These are phyloP conservation scores for Trichoderma breve DNA, from an alignment of 2,329 filamentous ascomycete genomes.

Conservation along the genomic window DNA sequence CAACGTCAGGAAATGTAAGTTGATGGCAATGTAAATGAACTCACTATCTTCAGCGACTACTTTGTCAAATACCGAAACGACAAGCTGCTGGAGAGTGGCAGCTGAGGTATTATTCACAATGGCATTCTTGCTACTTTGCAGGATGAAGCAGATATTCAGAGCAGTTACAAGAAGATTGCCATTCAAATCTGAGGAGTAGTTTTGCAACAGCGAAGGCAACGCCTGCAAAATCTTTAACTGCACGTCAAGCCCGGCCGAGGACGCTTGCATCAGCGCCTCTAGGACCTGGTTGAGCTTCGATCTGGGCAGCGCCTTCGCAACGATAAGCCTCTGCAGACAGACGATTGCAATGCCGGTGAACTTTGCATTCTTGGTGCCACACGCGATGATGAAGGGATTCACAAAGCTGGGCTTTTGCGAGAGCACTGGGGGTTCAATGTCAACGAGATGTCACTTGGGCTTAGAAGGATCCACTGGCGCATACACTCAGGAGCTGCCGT, in stretches of 20 bases:
- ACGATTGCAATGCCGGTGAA: constrained; percentile 85
- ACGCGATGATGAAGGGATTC: constrained; percentile 91
- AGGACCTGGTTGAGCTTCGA: constrained; percentile 81
- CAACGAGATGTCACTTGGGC: constrained; percentile 21
- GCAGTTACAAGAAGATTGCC: constrained; percentile 78
- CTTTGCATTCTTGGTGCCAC: constrained; percentile 83
- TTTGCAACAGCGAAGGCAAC: constrained; percentile 82
- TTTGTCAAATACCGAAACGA: constrained; percentile 91
- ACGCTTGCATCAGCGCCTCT: constrained; percentile 82
- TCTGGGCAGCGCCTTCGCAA: constrained; percentile 74
- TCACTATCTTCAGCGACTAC: constrained; percentile 77
- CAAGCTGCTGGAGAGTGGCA: constrained; percentile 91
- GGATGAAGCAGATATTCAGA: constrained; percentile 84
- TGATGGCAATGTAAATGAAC: constrained; percentile 30
- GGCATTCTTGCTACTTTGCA: constrained; percentile 88
- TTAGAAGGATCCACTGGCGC: constrained; percentile 20
- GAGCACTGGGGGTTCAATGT: constrained; percentile 60
- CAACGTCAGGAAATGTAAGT: neutral
- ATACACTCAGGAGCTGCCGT: constrained; percentile 40
- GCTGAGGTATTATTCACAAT: constrained; percentile 95
- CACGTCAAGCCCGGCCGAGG: constrained; percentile 77
- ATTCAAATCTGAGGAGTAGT: constrained; percentile 78
- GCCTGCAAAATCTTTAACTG: constrained; percentile 96
- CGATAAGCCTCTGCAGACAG: constrained; percentile 84
- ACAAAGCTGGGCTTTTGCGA: constrained; percentile 79